Evolutionary conservation across 2,329 filamentous ascomycete species (phyloP), one percentile per base, ranked within the genome.

Genomic region (Cladophialophora bantiana): DNA sequence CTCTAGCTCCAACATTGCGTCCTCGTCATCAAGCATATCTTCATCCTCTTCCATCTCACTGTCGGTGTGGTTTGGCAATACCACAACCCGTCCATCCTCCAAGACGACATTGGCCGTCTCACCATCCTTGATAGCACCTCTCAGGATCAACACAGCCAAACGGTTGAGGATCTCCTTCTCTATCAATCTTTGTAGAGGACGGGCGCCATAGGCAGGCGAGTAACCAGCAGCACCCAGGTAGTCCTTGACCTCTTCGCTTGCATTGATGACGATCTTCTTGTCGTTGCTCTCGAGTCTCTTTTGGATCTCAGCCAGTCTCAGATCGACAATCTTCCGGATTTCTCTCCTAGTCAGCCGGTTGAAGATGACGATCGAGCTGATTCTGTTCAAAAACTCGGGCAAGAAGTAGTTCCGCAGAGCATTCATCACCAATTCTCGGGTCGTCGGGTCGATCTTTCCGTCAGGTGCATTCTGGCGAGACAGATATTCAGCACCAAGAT

Each of bases 301-400:
- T 85, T 99, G 95, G 69, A 99, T 94, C 77, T 99, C 95, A 2
- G 70, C 67, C 38, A 99, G 85, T 53, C 95, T 90, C 26, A 99
- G 85, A 76, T 99, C 95, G 68, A 99, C 95, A 76, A 99, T 98
- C 82, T 88, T 93, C 76, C 95, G 90, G 75, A 99, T 99, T 81
- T 99, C 95, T 65, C 81, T 84, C 77, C 89, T 90, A 3, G 92
- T 94, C 64, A 99, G 90, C 56, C 95, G 91, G 85, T 99, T 99
- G 88, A 99, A 99, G 82, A 99, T 97, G 81, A 99, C 94, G 62
- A 90, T 92, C 68, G 91, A 95, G 81, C 88, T 94, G 84, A 99
- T 98, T 77, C 95, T 92, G 85, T 99, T 99, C 72, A 99, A 88
- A 85, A 99, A 99, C 76, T 99, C 95, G 36, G 95, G 95, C 1